Evolutionary conservation across 2,329 filamentous ascomycete genomes (phyloP), one percentile per base, ranked within the genome.

Genomic region (Colletotrichum sp.): DNA sequence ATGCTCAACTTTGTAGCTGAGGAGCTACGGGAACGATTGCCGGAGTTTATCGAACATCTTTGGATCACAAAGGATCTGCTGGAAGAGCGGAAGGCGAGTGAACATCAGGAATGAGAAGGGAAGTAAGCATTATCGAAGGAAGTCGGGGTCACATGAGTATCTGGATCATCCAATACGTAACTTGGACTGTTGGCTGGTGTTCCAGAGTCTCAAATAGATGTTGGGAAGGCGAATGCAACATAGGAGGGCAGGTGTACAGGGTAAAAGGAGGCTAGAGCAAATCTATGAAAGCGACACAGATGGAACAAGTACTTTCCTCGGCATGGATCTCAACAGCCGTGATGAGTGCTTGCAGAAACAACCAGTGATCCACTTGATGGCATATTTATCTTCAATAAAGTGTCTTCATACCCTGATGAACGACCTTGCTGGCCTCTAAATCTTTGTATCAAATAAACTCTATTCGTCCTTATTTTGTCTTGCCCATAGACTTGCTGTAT

Each of bases 131-230:
- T 39, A 34, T 34, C 32, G 13, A 15, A 34, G 32, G 32, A 34
- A 34, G 13, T 15, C 13, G 32, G 13, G 32, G 32, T 15, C 32
- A 34, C 32, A 34, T 15, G 4, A 34, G 32, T 34, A 34, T 15
- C 34, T 36, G 34, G 34, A 15, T 36, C 34, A 36, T 36, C 13
- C 34, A 36, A 8, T 15, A 8, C 34, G 13, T 36, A 36, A 16
- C 6, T 44, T 44, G 39, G 16, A 10, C 3, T 44, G 16, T 44
- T 44, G 8, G 5, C 0, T 44, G 36, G 16, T 16, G 36, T 16
- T 44, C 8, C 8, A 0, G 16, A 44, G 16, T 44, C 36, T 44
- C 36, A 9, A 0, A 44, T 0, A n/a, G 39, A 18, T 3, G 3
- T 8, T 9, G 0, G 8, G 39, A 44, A 44, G 39, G 5, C 16